Percentiles rank a stretch among this genome's conserved stretches.
Conservation (phyloP, 495 filamentous ascomycete genomes). For the Tuber microsphaerosporum region DNA sequence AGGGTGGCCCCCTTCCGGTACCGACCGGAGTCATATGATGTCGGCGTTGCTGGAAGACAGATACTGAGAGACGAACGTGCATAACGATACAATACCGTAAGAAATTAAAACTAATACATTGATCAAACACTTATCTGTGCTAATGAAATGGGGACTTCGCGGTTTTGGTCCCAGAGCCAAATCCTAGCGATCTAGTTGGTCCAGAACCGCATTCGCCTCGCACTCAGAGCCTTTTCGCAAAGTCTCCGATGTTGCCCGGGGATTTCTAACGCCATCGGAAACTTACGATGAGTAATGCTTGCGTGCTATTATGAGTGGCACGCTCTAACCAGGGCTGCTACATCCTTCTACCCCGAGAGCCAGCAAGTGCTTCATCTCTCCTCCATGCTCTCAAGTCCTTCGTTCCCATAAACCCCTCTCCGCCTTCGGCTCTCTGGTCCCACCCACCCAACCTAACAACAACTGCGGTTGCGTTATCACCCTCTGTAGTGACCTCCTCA, state of each 20-base stretch:
- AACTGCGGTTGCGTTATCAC: slow-evolving; percentile 92
- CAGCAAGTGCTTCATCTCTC: slow-evolving; percentile 74
- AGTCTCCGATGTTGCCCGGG: not conserved
- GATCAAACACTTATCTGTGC: not conserved
- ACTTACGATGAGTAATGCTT: not conserved
- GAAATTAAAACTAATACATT: not conserved
- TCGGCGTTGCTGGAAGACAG: not conserved
- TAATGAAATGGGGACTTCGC: not conserved
- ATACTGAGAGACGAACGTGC: not conserved
- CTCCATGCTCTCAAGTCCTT: slow-evolving; percentile 83
- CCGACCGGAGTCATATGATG: not conserved
- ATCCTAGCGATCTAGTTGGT: not conserved
- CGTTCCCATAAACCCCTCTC: slow-evolving; percentile 78
- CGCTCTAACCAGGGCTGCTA: slow-evolving; percentile 4
- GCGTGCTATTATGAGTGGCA: not conserved
- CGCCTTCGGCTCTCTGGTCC: slow-evolving; percentile 85
- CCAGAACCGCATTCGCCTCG: not conserved
- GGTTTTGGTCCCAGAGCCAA: not conserved
- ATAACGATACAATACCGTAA: not conserved
- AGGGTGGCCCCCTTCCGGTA: not conserved
- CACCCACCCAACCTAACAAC: slow-evolving; percentile 88
- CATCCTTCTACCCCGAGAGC: slow-evolving; percentile 58
- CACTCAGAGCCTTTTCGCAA: not conserved
- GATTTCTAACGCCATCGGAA: not conserved
- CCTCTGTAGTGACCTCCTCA: slow-evolving; percentile 71